Evolutionary conservation across 1,139 yeast genomes (phyloP), one percentile per base, ranked within the genome.

Genomic region (Hyphopichia burtonii): DNA sequence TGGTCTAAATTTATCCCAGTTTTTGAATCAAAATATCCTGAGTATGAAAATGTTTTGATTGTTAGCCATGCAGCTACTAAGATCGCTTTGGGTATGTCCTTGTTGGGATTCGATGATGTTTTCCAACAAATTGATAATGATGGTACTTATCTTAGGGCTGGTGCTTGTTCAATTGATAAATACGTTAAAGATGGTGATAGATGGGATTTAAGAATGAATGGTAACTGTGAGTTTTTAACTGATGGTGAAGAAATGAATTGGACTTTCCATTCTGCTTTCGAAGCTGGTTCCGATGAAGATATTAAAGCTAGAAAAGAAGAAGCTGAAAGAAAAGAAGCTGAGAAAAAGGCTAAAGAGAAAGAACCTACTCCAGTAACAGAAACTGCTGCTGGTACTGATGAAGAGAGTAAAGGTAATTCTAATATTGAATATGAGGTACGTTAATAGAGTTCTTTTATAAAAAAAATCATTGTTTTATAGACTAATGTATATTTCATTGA

Each of bases 171-270:
- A 40, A 58, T 58, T 39, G 83, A 79, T 51, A 60, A 52, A 57
- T 70, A 51, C 59, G 58, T 54, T 3, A 58, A 17, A 16, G 63
- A 7, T 12, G 12, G 12, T 25, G 14, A 23, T 7, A 57, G 59
- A 36, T 88, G 95, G 91, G 55, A 54, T 9, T 59, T 80, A 39
- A 71, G 68, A 18, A 69, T 76, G 74, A 84, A 83, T 56, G 96
- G 96, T 16, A 76, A 80, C 49, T 76, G 87, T 20, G 81, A 76
- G 37, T 86, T 81, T 52, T 68, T 88, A 48, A 60, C 74, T 2
- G 63, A 75, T 8, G 96, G 96, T n/a, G 96, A 88, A 60, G 96
- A 87, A 62, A 86, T 89, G 93, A 86, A 86, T 58, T 88, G 96
- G 96, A 78, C 83, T 50, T 88, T 88, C 66, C 80, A 78, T 55